phyloP scores from a whole-genome alignment of 2,329 filamentous ascomycete species.

The Macroventuria anomochaeta region DNA sequence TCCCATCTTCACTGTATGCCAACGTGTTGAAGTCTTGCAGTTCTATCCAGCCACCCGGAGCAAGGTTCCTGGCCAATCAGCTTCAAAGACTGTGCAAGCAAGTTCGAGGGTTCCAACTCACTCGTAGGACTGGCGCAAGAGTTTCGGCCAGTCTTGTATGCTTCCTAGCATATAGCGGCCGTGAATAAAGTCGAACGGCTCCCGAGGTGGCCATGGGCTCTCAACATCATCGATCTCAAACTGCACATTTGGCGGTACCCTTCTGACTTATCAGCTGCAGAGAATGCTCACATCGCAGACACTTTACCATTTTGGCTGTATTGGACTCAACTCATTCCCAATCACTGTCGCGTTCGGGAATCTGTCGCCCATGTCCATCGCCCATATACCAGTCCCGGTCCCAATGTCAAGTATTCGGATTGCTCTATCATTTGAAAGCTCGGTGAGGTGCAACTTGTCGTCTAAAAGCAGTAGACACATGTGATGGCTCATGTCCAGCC shows the following conservation, averaged over 20 bases:
- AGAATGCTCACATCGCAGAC: not conserved
- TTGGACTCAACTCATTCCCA: slow-evolving; percentile 58
- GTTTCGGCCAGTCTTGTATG: slow-evolving; percentile 55
- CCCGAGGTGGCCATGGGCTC: slow-evolving; percentile 48
- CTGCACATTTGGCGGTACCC: slow-evolving; percentile 55
- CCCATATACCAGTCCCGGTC: slow-evolving; percentile 48
- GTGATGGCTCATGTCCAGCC: slow-evolving; percentile 53
- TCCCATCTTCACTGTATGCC: slow-evolving; percentile 47
- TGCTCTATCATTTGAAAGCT: slow-evolving; percentile 31
- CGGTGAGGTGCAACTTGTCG: slow-evolving; percentile 41
- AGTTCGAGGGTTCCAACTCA: not conserved
- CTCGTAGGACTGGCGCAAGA: slow-evolving; percentile 57
- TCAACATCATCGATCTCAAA: slow-evolving; percentile 58
- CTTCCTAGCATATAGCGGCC: slow-evolving; percentile 54
- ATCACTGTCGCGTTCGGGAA: slow-evolving; percentile 41
- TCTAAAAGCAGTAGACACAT: slow-evolving; percentile 45
- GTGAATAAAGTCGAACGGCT: slow-evolving; percentile 55
- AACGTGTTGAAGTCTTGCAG: slow-evolving; percentile 55
- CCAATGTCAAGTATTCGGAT: slow-evolving; percentile 43
- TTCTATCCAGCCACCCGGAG: slow-evolving; percentile 59
- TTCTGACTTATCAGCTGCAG: not conserved
- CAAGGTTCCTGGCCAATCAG: slow-evolving; percentile 39
- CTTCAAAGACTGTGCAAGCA: not conserved
- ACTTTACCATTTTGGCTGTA: slow-evolving; percentile 52
- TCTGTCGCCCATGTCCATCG: slow-evolving; percentile 41